Base-by-base conservation (phyloP, 2,329 filamentous ascomycete species). In the Westerdykella sp. region DNA sequence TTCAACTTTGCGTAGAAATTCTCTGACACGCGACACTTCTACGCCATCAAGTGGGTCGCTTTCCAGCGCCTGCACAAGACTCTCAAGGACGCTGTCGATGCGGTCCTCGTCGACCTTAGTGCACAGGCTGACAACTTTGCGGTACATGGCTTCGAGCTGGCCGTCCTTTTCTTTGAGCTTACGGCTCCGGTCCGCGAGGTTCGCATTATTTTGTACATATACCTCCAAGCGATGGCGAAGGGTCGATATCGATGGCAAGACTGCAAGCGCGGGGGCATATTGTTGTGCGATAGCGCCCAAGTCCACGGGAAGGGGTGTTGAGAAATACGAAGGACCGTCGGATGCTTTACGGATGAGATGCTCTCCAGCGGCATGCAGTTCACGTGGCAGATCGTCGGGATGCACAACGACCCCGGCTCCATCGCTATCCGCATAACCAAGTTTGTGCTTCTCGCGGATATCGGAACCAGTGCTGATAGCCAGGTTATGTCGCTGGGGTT, bases 111-210 rank as follows among this genome's bases (percentile, higher is more conserved):
- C 77, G 28, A 90, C 85, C 7, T 81, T 83, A 0, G 89, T 95
- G 62, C 91, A 96, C 11, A 96, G 72, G 42, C 85, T 82, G 18
- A 98, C 88, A 23, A 97, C 87, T 52, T 84, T 85, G 21, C 89
- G 79, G 63, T 96, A 96, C 67, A 93, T 88, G 52, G 84, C 75
- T 59, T 95, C 91, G 3, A 95, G 75, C 42, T 95, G 89, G 4
- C 82, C 83, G 55, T 87, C 91, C 46, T 86, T 82, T 23, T 84
- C 83, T 62, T 87, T 84, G 7, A 98, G 76, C 5, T 78, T 78
- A 14, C 78, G 76, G 2, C 88, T 83, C 54, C 84, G 80, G 40
- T 80, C 78, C 41, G 79, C 73, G 11, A 93, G 80, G 14, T 77
- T 73, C 34, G 77, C 74, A 36, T 88, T 87, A 37, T 88, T 82